Evolutionary conservation across 176 grass and related monocot genomes (phyloP).

Genomic region (Themeda triandra): DNA sequence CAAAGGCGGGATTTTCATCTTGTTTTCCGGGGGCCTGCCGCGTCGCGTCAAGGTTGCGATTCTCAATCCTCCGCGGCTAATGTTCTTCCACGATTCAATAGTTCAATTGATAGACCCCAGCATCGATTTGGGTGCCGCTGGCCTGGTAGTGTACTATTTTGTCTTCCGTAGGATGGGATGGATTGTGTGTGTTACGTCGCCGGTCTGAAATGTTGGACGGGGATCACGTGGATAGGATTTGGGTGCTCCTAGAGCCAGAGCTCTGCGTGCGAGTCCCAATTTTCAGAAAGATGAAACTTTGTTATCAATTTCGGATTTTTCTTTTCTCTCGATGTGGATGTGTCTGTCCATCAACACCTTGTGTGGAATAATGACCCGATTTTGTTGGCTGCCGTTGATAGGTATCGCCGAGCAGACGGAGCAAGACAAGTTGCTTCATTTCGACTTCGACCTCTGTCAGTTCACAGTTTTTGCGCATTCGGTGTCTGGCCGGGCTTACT

Average conservation of each 20-base stretch:
- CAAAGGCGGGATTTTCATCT: constrained; percentile 11
- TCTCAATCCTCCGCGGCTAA: background rate
- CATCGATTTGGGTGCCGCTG: background rate
- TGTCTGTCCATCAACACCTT: background rate
- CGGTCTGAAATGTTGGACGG: background rate
- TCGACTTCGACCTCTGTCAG: background rate
- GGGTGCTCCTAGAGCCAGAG: background rate
- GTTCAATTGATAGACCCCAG: background rate
- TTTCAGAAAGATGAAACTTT: background rate
- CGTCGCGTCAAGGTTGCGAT: background rate
- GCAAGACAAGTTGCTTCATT: background rate
- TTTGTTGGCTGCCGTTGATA: background rate
- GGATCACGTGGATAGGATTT: background rate
- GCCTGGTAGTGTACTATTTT: background rate
- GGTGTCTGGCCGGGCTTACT: background rate
- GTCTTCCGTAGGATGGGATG: background rate
- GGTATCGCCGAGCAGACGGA: background rate
- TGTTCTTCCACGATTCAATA: background rate
- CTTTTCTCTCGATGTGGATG: background rate
- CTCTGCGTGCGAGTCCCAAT: background rate
- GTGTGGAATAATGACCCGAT: background rate
- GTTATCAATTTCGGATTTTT: background rate
- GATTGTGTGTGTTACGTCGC: background rate
- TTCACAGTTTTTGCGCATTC: background rate
- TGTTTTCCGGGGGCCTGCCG: background rate